Evolutionary conservation across 1,284 basidiomycete genomes (phyloP), one percentile per base, ranked within the genome.

Genomic region (Heterobasidion irregulare): DNA sequence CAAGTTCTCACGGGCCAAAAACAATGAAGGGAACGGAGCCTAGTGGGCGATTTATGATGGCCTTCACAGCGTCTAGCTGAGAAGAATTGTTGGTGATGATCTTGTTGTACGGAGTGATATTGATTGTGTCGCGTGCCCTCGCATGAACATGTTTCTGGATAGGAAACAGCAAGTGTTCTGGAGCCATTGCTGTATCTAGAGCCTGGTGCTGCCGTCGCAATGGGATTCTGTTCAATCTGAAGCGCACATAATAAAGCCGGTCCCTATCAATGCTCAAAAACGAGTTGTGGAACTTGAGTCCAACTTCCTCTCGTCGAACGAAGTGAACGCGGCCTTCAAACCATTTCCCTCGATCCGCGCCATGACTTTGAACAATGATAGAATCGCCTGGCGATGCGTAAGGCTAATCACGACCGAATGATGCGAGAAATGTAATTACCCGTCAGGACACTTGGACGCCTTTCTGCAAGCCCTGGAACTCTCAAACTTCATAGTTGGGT

Each of bases 401-500:
- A n/a, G 48, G n/a, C 36, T 41, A 13, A 26, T 41, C 3, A 41
- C 6, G 38, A 41, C 10, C 38, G 1, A 41, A 41, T 41, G 10
- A 41, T 10, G 10, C 12, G 38, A 41, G 12, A 41, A 41, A 41
- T 10, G 2, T 41, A 16, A 8, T 44, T 49, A 77, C 83, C 82
- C 15, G 79, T 69, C 3, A 84, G 69, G 4, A 84, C 81, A 58
- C 82, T 83, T 0, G 82, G 82, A 0, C 82, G 72, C 57, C 84
- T 86, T 64, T 86, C 84, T 0, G 84, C 80, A 0, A 87, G 67
- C 0, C 83, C 84, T 2, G 78, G 80, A 3, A 86, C 82, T 2
- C 13, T 33, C 43, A 38, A 15, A 57, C n/a, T 53, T 56, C 15
- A 47, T 15, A 49, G 13, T 16, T 41, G 10, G 26, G 51, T 35